These are phyloP conservation scores for Podospora bellae-mahoneyi DNA, from an alignment of 495 filamentous ascomycete species.

Conservation along the genomic window DNA sequence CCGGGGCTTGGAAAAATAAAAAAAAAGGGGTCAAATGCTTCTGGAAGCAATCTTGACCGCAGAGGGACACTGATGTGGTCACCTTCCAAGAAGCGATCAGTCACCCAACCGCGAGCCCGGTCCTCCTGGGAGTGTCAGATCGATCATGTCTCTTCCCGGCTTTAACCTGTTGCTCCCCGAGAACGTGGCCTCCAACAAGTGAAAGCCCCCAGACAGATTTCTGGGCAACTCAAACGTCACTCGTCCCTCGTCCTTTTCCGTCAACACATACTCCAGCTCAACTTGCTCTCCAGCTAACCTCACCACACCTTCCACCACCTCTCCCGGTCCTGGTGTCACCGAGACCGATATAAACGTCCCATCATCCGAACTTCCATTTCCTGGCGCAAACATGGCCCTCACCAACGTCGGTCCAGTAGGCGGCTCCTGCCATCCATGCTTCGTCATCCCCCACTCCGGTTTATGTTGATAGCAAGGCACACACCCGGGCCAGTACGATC, in stretches of 20 bases:
- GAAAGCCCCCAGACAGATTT: background rate
- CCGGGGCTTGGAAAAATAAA: too few relatives aligned
- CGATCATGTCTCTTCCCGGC: constrained; percentile 1
- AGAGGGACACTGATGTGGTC: too few relatives aligned
- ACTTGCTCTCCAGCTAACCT: background rate
- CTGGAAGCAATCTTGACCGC: too few relatives aligned
- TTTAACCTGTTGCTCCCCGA: constrained; percentile 8
- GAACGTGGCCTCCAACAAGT: constrained; percentile 3
- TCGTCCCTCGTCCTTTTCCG: background rate
- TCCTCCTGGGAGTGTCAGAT: constrained; percentile 2
- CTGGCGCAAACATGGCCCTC: constrained; percentile 5
- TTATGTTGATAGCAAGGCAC: constrained; percentile 20
- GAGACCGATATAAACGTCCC: background rate
- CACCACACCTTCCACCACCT: constrained; percentile 9
- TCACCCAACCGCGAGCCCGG: background rate
- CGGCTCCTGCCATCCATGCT: constrained; percentile 24
- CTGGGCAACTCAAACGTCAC: constrained; percentile 3
- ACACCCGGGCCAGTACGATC: constrained; percentile 25
- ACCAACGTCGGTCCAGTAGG: constrained; percentile 21
- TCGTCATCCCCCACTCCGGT: constrained; percentile 18
- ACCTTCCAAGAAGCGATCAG: background rate
- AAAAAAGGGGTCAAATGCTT: too few relatives aligned
- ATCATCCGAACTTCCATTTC: constrained; percentile 4
- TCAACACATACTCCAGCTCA: background rate
- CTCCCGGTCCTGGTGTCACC: constrained; percentile 14